These are phyloP conservation scores for Linderniella brevidens DNA, from an alignment of 257 asterid genomes.

Conservation along the genomic window DNA sequence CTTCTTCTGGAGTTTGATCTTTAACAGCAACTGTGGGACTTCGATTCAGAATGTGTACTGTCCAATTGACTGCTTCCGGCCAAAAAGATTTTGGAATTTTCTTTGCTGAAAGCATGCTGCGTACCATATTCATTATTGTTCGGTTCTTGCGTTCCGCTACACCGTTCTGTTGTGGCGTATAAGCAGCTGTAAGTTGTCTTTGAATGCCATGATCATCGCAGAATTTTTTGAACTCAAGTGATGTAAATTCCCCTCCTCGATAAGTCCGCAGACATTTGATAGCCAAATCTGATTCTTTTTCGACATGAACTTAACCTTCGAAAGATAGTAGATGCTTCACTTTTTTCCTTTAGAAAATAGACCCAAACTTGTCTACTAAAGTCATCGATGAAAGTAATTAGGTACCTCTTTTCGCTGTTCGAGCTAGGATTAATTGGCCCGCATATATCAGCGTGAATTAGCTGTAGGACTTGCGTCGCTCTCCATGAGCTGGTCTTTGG, in stretches of 20 bases:
- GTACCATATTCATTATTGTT: slow-evolving; percentile 1
- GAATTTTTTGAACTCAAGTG: slow-evolving; percentile 4
- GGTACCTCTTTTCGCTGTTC: slow-evolving; percentile 2
- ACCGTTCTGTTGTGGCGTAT: slow-evolving; percentile 15
- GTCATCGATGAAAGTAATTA: slow-evolving; percentile 8
- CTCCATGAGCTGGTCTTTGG: slow-evolving; percentile 1
- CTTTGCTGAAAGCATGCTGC: not conserved
- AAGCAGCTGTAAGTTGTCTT: slow-evolving; percentile 7
- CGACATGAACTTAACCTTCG: not conserved
- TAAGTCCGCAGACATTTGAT: slow-evolving; percentile 3
- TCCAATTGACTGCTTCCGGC: not conserved
- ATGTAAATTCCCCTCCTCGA: slow-evolving; percentile 12
- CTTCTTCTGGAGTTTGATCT: no score
- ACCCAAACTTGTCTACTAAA: slow-evolving; percentile 10
- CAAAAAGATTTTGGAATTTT: not conserved
- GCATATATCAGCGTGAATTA: slow-evolving; percentile 2
- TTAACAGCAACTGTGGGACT: no score
- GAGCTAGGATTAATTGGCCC: not conserved
- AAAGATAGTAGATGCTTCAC: slow-evolving; percentile 7
- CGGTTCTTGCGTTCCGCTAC: slow-evolving; percentile 9
- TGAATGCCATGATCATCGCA: slow-evolving; percentile 10
- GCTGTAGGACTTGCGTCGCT: not conserved
- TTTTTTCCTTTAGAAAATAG: not conserved
- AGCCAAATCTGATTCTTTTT: slow-evolving; percentile 10
- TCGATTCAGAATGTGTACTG: not conserved